A percentile compares a stretch with the other conserved stretches of the same genome.
Conservation (phyloP, 2,329 filamentous ascomycete species). For the Pseudogymnoascus sp. region DNA sequence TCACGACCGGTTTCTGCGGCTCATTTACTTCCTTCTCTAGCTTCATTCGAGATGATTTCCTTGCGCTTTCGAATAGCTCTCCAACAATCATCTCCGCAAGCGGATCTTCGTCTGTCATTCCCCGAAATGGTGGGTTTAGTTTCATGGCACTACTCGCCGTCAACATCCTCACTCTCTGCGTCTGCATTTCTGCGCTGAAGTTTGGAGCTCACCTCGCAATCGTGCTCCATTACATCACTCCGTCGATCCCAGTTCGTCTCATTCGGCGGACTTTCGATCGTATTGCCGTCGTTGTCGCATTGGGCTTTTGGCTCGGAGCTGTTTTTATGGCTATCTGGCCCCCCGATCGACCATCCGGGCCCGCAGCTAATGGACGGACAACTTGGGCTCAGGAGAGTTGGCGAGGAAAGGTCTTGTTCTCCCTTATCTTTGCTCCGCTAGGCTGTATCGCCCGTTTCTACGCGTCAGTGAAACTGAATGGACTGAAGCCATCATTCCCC, state of each 20-base stretch:
- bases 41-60: conserved; percentile 72
- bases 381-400: conserved; percentile 42
- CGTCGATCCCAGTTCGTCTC: conserved; percentile 48
- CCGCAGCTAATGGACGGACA: neutral
- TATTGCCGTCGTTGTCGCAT: conserved; percentile 53
- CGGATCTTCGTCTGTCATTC: conserved; percentile 27
- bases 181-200: conserved; percentile 62
- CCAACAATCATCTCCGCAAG: conserved; percentile 29
- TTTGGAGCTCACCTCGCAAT: conserved; percentile 68
- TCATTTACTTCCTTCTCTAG: conserved; percentile 86
- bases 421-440: conserved; percentile 71
- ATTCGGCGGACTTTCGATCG: conserved; percentile 56
- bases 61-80: conserved; percentile 69
- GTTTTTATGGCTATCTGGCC: conserved; percentile 64
- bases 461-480: conserved; percentile 61
- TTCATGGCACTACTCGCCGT: conserved; percentile 75
- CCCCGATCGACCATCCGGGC: conserved; percentile 41
- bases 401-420: conserved; percentile 68
- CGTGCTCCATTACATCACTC: conserved; percentile 47
- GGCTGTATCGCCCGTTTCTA: conserved; percentile 74
- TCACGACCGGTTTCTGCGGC: conserved; percentile 81
- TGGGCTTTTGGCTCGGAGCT: conserved; percentile 70
- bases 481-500: conserved; percentile 58
- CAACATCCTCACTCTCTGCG: conserved; percentile 59
- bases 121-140: conserved; percentile 65